Evolutionary conservation across 192 early-diverging fungal species (phyloP).

Genomic region (Physocladia obscura): DNA sequence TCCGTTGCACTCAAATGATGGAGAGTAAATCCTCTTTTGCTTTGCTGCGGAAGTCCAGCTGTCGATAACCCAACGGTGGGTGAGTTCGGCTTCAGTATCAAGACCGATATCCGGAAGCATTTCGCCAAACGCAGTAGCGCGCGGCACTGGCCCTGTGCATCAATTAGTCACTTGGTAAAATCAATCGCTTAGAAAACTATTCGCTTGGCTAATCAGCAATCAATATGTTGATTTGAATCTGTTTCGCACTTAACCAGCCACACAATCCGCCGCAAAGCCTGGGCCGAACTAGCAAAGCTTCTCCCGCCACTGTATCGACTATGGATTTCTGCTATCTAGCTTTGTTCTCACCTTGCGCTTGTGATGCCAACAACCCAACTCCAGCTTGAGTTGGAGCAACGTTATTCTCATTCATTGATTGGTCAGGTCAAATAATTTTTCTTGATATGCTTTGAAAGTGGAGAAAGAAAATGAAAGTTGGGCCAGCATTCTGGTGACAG

Average conservation of each 20-base stretch:
- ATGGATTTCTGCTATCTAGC: constrained; percentile 1
- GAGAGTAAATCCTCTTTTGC: constrained; percentile 36
- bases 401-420: constrained; percentile 5
- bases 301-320: constrained; percentile 14
- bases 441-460: neutral
- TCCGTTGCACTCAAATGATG: constrained; percentile 43
- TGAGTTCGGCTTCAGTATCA: constrained; percentile 29
- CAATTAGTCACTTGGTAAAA: no score
- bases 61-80: constrained; percentile 40
- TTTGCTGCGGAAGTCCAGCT: constrained; percentile 23
- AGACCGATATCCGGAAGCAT: constrained; percentile 37
- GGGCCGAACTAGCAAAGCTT: constrained; percentile 15
- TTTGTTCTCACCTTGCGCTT: no score
- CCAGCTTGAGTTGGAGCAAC: constrained; percentile 4
- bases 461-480: neutral
- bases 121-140: constrained; percentile 12
- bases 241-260: no score
- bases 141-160: no score
- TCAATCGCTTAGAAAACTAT: no score
- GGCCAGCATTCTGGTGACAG: neutral
- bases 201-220: no score
- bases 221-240: no score
- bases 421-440: constrained; percentile 32
- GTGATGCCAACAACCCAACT: no score
- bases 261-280: no score